Base-by-base conservation (phyloP, 495 filamentous ascomycete species). In the Clavariopsis aquatica region DNA sequence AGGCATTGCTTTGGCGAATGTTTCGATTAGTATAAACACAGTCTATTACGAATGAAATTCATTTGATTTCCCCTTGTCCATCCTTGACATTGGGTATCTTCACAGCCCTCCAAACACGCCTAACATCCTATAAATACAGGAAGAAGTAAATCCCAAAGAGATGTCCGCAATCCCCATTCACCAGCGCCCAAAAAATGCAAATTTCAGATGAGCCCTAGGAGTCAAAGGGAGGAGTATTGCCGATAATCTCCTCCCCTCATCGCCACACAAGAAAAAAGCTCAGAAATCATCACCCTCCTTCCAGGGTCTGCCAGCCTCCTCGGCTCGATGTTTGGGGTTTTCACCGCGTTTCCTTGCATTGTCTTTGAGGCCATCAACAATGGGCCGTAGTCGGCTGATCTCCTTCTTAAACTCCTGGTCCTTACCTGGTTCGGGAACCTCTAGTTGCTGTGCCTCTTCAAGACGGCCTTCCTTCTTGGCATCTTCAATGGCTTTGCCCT, bases 221-320 rank as follows among this genome's bases (percentile, higher is more conserved):
- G n/a, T n/a, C n/a, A n/a, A n/a, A n/a, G n/a, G n/a, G n/a, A 36
- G 31, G 31, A 36, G 31, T 13, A 6, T 6, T 36, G 13, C 6
- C 6, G 31, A 13, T 36, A 36, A 36, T 36, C 6, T 36, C 13
- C 13, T 13, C 31, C 6, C 31, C 31, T 36, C 13, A 6, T 36
- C 31, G 31, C 13, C 13, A 36, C 31, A 13, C n/a, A n/a, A n/a
- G n/a, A n/a, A n/a, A 36, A n/a, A 41, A 23, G 36, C 41, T 64
- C 53, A 78, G 52, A 72, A 83, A n/a, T 79, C 81, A 70, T 84
- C 82, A 6, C 80, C 82, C 41, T 82, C 78, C 34, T 80, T 78
- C 79, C 79, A 84, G 28, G 70, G 64, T 51, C 82, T 78, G 46
- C 83, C 82, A 13, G 75, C 78, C 65, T 86, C 84, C 61, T 71